Evolutionary conservation across 129 eudicot genomes (phyloP).

Genomic region (Rutidosis leptorrhynchoides): DNA sequence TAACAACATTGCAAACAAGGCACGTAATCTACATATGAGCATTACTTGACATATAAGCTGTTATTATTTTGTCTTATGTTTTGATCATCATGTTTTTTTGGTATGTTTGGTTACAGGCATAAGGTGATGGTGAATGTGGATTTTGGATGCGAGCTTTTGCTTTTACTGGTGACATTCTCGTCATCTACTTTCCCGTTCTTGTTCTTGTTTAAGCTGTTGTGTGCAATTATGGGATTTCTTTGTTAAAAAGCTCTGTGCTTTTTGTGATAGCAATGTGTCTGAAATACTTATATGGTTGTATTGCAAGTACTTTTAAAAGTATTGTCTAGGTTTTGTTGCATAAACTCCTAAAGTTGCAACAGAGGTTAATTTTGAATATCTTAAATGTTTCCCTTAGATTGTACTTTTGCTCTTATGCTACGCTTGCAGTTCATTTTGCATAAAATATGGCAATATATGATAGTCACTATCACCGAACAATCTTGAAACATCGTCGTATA

Average conservation of each 20-base stretch:
- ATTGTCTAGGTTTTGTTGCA: constrained; percentile 22
- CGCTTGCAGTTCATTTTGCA: too few species aligned
- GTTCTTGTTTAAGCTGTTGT: constrained; percentile 7
- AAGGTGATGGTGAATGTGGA: constrained; percentile 26
- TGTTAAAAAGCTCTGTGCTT: constrained; percentile 25
- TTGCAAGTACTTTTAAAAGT: constrained; percentile 23
- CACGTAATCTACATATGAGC: not conserved
- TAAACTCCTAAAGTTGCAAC: constrained; percentile 32
- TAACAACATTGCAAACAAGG: constrained; percentile 45
- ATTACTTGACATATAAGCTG: not conserved
- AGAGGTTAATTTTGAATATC: constrained; percentile 17
- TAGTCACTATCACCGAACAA: too few species aligned
- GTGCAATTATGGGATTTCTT: constrained; percentile 21
- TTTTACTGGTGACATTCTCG: not conserved
- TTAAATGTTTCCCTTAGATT: constrained; percentile 1
- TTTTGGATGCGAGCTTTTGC: constrained; percentile 26
- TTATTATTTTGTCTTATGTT: not conserved
- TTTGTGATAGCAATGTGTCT: constrained; percentile 35
- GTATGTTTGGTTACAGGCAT: constrained; percentile 24
- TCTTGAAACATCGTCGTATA: not conserved
- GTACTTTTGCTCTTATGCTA: constrained; percentile 5
- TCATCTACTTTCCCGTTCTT: constrained; percentile 2
- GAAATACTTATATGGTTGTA: constrained; percentile 32
- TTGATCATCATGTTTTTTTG: constrained; percentile 12
- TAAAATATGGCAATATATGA: too few species aligned